Percentiles rank a stretch among this genome's conserved stretches.
These are phyloP conservation scores for Sporormia fimetaria DNA, from an alignment of 495 filamentous ascomycete genomes.

Conservation along the genomic window DNA sequence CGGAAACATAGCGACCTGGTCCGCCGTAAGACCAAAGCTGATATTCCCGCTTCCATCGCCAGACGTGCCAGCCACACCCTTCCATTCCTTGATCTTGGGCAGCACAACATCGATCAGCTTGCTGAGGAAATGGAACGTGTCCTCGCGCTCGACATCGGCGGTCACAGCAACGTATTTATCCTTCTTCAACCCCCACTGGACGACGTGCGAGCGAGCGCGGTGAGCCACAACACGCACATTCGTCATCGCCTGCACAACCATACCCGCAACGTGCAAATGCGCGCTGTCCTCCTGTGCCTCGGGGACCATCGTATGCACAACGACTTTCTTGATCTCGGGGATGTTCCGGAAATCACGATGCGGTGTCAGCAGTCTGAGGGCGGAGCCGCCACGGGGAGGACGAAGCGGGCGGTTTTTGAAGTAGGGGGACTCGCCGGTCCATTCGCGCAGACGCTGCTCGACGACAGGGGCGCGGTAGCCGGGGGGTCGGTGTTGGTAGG, in stretches of 20 bases:
- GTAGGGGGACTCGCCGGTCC: slow-evolving; percentile 87
- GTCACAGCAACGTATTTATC: slow-evolving; percentile 53
- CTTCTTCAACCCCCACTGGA: slow-evolving; percentile 48
- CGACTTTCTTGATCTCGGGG: slow-evolving; percentile 68
- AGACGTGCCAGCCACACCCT: slow-evolving; percentile 58
- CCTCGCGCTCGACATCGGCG: slow-evolving; percentile 60
- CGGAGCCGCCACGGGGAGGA: slow-evolving; percentile 61
- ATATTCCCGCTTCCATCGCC: slow-evolving; percentile 87
- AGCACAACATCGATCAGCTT: slow-evolving; percentile 79
- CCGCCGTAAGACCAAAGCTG: slow-evolving; percentile 59
- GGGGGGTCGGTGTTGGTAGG: slow-evolving; percentile 70
- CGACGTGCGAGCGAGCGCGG: slow-evolving; percentile 53
- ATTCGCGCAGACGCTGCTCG: slow-evolving; percentile 62
- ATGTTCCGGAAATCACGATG: slow-evolving; percentile 78
- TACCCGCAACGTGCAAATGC: slow-evolving; percentile 65
- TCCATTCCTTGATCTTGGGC: slow-evolving; percentile 90
- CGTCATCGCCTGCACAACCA: slow-evolving; percentile 75
- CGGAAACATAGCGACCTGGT: slow-evolving; percentile 70
- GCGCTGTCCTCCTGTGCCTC: slow-evolving; percentile 51
- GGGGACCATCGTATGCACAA: slow-evolving; percentile 60
- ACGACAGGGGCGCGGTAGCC: slow-evolving; percentile 54
- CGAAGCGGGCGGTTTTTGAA: slow-evolving; percentile 81
- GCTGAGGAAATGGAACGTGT: slow-evolving; percentile 78
- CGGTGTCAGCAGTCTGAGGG: slow-evolving; percentile 58
- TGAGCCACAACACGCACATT: slow-evolving; percentile 62